Evolutionary conservation across 139 green algal species (phyloP).

Genomic region (Asterochloris sp.): DNA sequence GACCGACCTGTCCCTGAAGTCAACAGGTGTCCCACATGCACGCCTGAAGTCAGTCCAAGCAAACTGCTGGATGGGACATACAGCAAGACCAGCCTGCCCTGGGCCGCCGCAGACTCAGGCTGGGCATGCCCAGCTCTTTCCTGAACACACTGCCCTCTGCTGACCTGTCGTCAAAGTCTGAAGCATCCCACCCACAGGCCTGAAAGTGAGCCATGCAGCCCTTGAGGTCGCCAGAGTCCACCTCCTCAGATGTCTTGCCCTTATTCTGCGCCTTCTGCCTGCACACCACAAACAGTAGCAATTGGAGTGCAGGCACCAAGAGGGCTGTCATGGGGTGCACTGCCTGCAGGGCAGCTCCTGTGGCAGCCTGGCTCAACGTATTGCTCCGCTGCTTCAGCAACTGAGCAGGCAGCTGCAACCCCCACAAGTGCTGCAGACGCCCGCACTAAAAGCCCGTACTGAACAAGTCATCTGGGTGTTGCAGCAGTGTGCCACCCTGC

Average conservation of each 20-base stretch:
- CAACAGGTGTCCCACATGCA: too few relatives aligned
- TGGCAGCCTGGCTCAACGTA: not conserved
- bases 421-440: conserved; percentile 26
- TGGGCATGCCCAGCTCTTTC: too few relatives aligned
- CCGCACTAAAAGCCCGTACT: conserved; percentile 27
- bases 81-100: too few relatives aligned
- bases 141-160: too few relatives aligned
- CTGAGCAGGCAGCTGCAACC: conserved; percentile 8
- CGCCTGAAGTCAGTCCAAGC: too few relatives aligned
- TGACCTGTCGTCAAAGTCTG: conserved; percentile 14
- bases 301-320: not conserved
- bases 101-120: too few relatives aligned
- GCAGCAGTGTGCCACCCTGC: not conserved
- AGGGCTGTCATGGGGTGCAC: not conserved
- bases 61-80: too few relatives aligned
- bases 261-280: conserved; percentile 8
- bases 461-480: not conserved
- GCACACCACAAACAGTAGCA: not conserved
- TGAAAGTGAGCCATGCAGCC: conserved; percentile 13
- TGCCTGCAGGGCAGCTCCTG: not conserved
- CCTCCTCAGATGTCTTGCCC: not conserved
- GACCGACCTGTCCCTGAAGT: too few relatives aligned
- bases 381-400: conserved; percentile 6
- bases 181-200: conserved; percentile 5
- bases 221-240: not conserved